Evolutionary conservation across 257 asterid species (phyloP).

Genomic region (Lantana camara): DNA sequence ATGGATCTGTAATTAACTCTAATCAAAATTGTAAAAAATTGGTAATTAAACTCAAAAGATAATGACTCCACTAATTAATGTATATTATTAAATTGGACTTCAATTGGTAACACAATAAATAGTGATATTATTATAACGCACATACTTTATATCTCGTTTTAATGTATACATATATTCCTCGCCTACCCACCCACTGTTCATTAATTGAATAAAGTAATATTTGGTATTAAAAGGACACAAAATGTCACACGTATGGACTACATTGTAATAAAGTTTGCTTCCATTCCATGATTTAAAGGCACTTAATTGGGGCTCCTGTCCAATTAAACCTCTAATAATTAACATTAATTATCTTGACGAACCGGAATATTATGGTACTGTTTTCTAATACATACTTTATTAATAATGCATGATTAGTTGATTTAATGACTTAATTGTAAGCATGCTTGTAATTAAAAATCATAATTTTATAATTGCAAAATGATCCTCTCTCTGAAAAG

Average conservation of each 20-base stretch:
- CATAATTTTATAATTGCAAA: slow-evolving; percentile 19
- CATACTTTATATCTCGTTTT: slow-evolving; percentile 1
- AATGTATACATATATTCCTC: no score
- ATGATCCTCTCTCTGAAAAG: slow-evolving; percentile 30
- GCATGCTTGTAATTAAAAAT: slow-evolving; percentile 31
- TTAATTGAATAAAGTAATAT: slow-evolving; percentile 19
- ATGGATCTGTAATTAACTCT: no score
- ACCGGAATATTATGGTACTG: background rate
- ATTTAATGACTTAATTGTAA: slow-evolving; percentile 33
- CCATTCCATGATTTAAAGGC: slow-evolving; percentile 21
- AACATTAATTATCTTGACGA: background rate
- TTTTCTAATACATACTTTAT: background rate
- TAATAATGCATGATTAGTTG: slow-evolving; percentile 23
- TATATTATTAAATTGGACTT: background rate
- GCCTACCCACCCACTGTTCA: slow-evolving; percentile 29
- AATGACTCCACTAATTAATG: slow-evolving; percentile 10
- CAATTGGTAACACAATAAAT: slow-evolving; percentile 13
- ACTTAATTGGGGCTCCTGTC: slow-evolving; percentile 16
- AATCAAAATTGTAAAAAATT: no score
- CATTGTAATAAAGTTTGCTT: slow-evolving; percentile 23
- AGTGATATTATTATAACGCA: slow-evolving; percentile 16
- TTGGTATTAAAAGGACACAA: slow-evolving; percentile 22
- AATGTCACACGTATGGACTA: slow-evolving; percentile 38
- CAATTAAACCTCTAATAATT: background rate
- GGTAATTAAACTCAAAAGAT: background rate